Evolutionary conservation across 305 asterid genomes (phyloP).

Genomic region (Solanum hybrid): DNA sequence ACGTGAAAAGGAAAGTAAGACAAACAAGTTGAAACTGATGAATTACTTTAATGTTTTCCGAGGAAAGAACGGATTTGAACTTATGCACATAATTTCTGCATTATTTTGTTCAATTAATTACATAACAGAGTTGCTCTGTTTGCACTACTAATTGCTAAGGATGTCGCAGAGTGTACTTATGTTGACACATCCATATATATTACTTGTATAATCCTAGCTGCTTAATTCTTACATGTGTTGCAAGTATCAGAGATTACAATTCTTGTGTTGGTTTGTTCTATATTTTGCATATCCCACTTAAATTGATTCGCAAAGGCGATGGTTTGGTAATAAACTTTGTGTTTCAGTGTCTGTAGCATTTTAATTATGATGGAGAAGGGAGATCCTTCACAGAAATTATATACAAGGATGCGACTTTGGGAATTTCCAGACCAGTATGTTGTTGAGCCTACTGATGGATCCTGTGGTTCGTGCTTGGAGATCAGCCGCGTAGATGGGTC

Average conservation of each 20-base stretch:
- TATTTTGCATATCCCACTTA: neutral
- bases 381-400: conserved; percentile 62
- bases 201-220: neutral
- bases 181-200: neutral
- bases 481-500: conserved; percentile 69
- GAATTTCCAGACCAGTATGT: conserved; percentile 79
- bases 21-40: neutral
- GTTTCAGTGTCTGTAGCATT: conserved; percentile 7
- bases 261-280: neutral
- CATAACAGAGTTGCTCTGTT: neutral
- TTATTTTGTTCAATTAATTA: neutral
- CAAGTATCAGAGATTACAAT: neutral
- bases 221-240: neutral
- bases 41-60: neutral
- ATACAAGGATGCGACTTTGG: conserved; percentile 78
- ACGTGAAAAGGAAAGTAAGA: neutral
- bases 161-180: neutral
- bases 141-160: neutral
- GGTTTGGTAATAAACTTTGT: neutral
- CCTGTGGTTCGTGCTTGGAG: conserved; percentile 51
- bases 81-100: neutral
- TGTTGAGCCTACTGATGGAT: conserved; percentile 80
- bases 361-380: conserved; percentile 68
- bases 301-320: neutral
- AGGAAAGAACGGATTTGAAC: neutral